Evolutionary conservation across 2,329 filamentous ascomycete genomes (phyloP).

Genomic region (Aspergillus ochraceoroseus): DNA sequence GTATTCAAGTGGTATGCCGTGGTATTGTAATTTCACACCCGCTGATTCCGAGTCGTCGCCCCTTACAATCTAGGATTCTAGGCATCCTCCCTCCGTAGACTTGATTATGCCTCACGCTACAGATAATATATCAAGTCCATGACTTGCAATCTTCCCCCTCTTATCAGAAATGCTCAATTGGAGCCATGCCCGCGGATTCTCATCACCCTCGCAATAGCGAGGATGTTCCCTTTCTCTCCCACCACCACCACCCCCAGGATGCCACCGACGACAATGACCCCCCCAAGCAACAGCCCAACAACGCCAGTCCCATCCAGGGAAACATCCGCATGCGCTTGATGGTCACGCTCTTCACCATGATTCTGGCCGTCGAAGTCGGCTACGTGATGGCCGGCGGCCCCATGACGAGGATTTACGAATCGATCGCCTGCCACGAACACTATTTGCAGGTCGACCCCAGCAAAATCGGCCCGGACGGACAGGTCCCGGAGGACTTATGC

Average conservation of each 20-base stretch:
- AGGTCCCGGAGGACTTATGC: constrained; percentile 47
- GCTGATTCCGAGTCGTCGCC: no score
- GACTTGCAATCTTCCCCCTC: background rate
- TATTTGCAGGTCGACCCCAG: constrained; percentile 42
- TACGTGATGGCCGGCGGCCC: constrained; percentile 44
- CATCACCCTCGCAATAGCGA: constrained; percentile 24
- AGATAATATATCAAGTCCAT: background rate
- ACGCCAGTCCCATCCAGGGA: constrained; percentile 17
- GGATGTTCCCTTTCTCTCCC: constrained; percentile 33
- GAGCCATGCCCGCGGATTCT: constrained; percentile 22
- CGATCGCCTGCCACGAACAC: constrained; percentile 47
- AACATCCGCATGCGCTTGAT: constrained; percentile 37
- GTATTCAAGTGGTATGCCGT: no score
- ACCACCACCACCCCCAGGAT: no score
- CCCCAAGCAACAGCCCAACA: constrained; percentile 5
- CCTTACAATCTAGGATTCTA: no score
- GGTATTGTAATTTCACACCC: no score
- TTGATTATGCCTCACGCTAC: no score
- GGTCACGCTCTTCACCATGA: constrained; percentile 42
- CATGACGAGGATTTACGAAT: constrained; percentile 47
- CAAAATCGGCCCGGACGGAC: constrained; percentile 41
- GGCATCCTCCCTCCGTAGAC: no score
- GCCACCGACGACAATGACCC: constrained; percentile 11
- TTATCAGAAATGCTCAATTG: background rate
- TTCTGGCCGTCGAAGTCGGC: constrained; percentile 45